Evolutionary conservation across 202 grass and related monocot genomes (phyloP), one percentile per base, ranked within the genome.

Genomic region (Elaeis oleifera): DNA sequence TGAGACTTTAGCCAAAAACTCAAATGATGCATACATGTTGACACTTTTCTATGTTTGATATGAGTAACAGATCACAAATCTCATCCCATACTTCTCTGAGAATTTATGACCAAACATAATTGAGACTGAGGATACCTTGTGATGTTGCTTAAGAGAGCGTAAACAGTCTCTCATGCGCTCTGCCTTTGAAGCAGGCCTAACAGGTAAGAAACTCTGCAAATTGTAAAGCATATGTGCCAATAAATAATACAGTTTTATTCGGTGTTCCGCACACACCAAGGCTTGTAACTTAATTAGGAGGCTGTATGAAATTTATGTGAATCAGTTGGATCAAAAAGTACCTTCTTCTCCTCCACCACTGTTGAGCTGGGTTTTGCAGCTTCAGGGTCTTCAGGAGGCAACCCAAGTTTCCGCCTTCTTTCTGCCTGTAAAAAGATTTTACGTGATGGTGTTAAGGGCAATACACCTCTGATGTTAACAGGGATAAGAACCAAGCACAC

Each of bases 161-260:
- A 99, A 76, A 48, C 88, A 94, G 63, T 94, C 83, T 60, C 94
- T 99, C 88, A 99, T 89, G n/a, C 39, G 70, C 20, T 99, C 94
- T 64, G 85, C 73, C 58, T 85, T 99, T 73, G 75, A 86, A 17
- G 88, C 83, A 52, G 88, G 83, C 71, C 82, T 94, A 21, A 87
- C 49, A 59, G 85, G 80, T 60, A 87, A 70, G 68, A 81, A 69
- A 56, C 76, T 89, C 83, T 88, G 77, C 20, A 89, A 51, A 74
- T 51, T 49, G 48, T 53, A 63, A 80, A 67, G 26, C 20, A 16
- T 39, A 16, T 39, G 48, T 1, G 49, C 51, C 23, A 18, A 51
- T 62, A 28, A 22, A 56, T 18, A 53, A n/a, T 67, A 21, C 39
- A 32, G 49, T 36, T 20, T 75, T 53, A 17, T 16, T 49, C 4